phyloP scores from a whole-genome alignment of 1,139 yeast genomes.

The Debaryomycetaceae sp. region DNA sequence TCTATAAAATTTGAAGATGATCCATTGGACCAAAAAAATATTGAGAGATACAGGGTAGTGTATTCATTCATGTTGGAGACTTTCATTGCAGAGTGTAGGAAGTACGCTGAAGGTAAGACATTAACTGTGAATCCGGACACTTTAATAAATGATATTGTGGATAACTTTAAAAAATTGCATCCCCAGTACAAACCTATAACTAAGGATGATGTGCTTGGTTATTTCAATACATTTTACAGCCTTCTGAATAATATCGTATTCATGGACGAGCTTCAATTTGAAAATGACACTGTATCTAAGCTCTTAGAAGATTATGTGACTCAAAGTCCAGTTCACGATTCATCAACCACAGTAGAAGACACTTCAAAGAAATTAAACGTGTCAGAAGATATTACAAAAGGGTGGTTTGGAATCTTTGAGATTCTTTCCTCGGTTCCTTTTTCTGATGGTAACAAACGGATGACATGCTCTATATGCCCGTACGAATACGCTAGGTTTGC shows the following conservation, averaged over 20 bases:
- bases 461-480: slow-evolving; percentile 31
- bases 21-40: slow-evolving; percentile 17
- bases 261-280: slow-evolving; percentile 29
- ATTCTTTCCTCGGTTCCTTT: slow-evolving; percentile 29
- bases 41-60: slow-evolving; percentile 16
- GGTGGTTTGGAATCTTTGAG: slow-evolving; percentile 33
- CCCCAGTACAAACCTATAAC: slow-evolving; percentile 19
- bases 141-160: slow-evolving; percentile 17
- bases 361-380: slow-evolving; percentile 15
- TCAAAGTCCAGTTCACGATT: slow-evolving; percentile 9
- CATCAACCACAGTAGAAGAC: slow-evolving; percentile 4
- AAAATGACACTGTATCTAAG: slow-evolving; percentile 20
- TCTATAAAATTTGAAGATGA: slow-evolving; percentile 16
- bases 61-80: slow-evolving; percentile 24
- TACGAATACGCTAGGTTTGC: slow-evolving; percentile 20
- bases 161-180: slow-evolving; percentile 19
- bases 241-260: slow-evolving; percentile 28
- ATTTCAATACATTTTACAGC: slow-evolving; percentile 28
- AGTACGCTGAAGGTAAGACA: slow-evolving; percentile 8
- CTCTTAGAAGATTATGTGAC: slow-evolving; percentile 20
- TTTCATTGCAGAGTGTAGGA: slow-evolving; percentile 25
- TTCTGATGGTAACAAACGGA: slow-evolving; percentile 19
- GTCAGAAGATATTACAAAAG: slow-evolving; percentile 16
- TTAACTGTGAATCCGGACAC: slow-evolving; percentile 17
- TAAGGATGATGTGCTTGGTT: slow-evolving; percentile 25